These are phyloP conservation scores for Fusarium liriodendri DNA, from an alignment of 2,329 filamentous ascomycete genomes.

Conservation along the genomic window DNA sequence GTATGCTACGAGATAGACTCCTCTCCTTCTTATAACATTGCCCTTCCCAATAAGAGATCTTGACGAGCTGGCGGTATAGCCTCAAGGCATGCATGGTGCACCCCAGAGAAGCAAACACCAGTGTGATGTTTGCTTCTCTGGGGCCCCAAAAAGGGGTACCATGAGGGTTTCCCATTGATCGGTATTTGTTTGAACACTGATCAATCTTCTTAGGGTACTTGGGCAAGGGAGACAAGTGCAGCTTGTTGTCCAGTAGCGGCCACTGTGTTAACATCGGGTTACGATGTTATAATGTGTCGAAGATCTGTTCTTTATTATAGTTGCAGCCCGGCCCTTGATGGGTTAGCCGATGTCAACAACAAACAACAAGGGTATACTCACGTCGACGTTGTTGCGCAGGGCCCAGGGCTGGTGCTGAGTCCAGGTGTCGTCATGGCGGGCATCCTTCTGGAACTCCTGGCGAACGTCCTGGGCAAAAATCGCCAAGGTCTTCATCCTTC, in stretches of 20 bases:
- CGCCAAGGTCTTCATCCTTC: no score
- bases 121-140: background rate
- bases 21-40: background rate
- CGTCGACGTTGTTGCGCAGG: constrained; percentile 23
- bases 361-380: background rate
- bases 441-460: background rate
- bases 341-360: background rate
- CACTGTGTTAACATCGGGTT: no score
- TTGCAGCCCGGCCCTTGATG: no score
- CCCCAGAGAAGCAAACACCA: background rate
- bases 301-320: no score
- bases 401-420: background rate
- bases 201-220: no score
- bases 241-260: no score
- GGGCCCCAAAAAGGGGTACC: background rate
- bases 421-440: background rate
- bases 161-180: background rate
- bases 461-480: background rate
- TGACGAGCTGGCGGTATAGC: background rate
- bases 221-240: no score
- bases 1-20: background rate
- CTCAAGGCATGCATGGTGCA: background rate
- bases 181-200: no score
- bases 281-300: no score
- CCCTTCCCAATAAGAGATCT: background rate